phyloP scores from a whole-genome alignment of 306 rosid species.

The Corylus avellana region DNA sequence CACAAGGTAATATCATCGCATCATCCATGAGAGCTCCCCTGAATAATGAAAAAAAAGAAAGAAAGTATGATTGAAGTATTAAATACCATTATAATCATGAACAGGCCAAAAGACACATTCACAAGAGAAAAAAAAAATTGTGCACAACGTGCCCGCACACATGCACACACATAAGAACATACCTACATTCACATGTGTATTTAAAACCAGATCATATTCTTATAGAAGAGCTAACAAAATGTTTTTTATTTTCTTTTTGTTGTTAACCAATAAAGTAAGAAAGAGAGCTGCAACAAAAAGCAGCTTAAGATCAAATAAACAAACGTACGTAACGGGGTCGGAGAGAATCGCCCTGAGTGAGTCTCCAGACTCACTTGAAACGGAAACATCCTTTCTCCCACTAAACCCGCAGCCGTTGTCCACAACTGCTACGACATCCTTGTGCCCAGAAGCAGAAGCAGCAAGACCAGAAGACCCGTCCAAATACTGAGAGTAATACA shows the following conservation, averaged over 20 bases:
- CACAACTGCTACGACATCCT: constrained; percentile 53
- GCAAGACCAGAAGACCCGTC: constrained; percentile 41
- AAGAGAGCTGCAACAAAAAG: background rate
- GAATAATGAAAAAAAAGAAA: constrained; percentile 33
- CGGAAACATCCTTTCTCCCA: constrained; percentile 70
- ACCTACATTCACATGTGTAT: background rate
- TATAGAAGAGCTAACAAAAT: background rate
- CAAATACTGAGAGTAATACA: constrained; percentile 82
- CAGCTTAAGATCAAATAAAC: constrained; percentile 4
- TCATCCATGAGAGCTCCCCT: constrained; percentile 97
- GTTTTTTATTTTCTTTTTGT: background rate
- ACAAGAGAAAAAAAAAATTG: background rate
- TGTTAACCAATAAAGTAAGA: background rate
- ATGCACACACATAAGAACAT: background rate
- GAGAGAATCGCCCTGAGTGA: constrained; percentile 82
- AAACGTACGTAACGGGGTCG: constrained; percentile 88
- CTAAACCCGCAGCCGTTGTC: constrained; percentile 84
- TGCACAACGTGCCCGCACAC: background rate
- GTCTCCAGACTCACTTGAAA: constrained; percentile 72
- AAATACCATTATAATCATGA: background rate
- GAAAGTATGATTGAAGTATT: constrained; percentile 8
- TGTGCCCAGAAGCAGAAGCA: constrained; percentile 55
- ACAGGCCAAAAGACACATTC: background rate
- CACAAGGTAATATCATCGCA: constrained; percentile 97
- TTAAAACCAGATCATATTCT: background rate